Percentiles rank a stretch among this genome's conserved stretches.
Conservation (phyloP, 192 early-diverging fungal genomes). For the Rhizophagus prolifer region DNA sequence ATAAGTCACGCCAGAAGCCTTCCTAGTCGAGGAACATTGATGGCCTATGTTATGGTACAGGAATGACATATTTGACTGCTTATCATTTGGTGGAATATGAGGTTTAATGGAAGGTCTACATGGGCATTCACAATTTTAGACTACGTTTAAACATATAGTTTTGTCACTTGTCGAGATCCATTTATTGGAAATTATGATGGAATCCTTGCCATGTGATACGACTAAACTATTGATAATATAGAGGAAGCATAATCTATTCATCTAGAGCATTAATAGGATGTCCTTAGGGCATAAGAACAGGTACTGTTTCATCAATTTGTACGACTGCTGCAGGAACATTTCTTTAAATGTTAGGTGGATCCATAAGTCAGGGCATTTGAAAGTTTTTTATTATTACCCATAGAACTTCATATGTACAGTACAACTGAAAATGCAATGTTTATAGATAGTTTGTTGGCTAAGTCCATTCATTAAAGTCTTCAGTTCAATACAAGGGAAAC, state of each 20-base stretch:
- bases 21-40: slow-evolving; percentile 78
- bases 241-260: slow-evolving; percentile 65
- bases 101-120: slow-evolving; percentile 75
- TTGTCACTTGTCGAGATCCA: slow-evolving; percentile 77
- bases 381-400: no score
- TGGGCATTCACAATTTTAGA: slow-evolving; percentile 62
- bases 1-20: slow-evolving; percentile 37
- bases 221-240: slow-evolving; percentile 63
- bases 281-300: slow-evolving; percentile 49
- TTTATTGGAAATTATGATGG: slow-evolving; percentile 79
- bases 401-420: no score
- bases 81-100: slow-evolving; percentile 69
- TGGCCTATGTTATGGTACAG: slow-evolving; percentile 82
- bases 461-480: no score
- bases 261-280: slow-evolving; percentile 72
- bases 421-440: no score
- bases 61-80: slow-evolving; percentile 72
- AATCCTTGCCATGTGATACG: slow-evolving; percentile 77
- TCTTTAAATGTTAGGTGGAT: slow-evolving; percentile 26
- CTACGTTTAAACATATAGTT: slow-evolving; percentile 78
- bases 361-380: no score
- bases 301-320: slow-evolving; percentile 56
- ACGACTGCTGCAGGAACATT: slow-evolving; percentile 51
- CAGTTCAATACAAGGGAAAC: no score
- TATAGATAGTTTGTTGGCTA: no score